phyloP scores from a whole-genome alignment of 768 basidiomycete species.

The Myochromella boudieri region DNA sequence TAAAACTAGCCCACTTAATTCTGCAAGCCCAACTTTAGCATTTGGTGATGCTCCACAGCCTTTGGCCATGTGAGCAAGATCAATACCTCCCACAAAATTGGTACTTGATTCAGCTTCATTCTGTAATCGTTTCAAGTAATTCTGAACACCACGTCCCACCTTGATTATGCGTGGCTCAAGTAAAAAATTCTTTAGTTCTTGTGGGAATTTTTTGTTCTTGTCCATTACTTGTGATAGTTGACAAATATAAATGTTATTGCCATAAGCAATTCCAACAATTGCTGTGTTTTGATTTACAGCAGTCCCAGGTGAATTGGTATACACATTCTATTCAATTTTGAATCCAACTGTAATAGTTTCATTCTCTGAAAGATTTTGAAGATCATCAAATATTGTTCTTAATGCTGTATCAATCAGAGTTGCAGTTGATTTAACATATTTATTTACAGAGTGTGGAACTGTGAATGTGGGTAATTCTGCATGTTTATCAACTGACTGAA shows the following conservation, averaged over 20 bases:
- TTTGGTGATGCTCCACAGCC: slow-evolving; percentile 16
- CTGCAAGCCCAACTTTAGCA: slow-evolving; percentile 25
- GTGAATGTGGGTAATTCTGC: no score
- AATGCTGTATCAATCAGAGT: slow-evolving; percentile 19
- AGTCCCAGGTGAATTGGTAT: slow-evolving; percentile 15
- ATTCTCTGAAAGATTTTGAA: slow-evolving; percentile 13
- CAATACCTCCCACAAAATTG: slow-evolving; percentile 24
- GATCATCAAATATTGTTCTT: slow-evolving; percentile 17
- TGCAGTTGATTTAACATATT: slow-evolving; percentile 12
- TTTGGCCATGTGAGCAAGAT: slow-evolving; percentile 29
- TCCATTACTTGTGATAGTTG: no score
- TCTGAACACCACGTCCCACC: slow-evolving; percentile 8
- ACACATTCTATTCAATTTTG: slow-evolving; percentile 27
- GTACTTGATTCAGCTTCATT: slow-evolving; percentile 1
- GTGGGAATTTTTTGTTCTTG: no score
- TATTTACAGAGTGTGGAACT: slow-evolving; percentile 19
- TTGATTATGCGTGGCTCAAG: slow-evolving; percentile 12
- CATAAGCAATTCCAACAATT: slow-evolving; percentile 21
- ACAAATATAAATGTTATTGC: slow-evolving; percentile 19
- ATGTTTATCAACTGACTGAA: slow-evolving; percentile 22
- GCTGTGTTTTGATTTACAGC: slow-evolving; percentile 18
- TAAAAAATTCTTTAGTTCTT: slow-evolving; percentile 12
- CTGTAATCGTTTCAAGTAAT: slow-evolving; percentile 4
- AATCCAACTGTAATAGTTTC: slow-evolving; percentile 19
- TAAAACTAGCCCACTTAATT: slow-evolving; percentile 28